Conservation (phyloP, 306 rosid species). For the Casuarina glauca region DNA sequence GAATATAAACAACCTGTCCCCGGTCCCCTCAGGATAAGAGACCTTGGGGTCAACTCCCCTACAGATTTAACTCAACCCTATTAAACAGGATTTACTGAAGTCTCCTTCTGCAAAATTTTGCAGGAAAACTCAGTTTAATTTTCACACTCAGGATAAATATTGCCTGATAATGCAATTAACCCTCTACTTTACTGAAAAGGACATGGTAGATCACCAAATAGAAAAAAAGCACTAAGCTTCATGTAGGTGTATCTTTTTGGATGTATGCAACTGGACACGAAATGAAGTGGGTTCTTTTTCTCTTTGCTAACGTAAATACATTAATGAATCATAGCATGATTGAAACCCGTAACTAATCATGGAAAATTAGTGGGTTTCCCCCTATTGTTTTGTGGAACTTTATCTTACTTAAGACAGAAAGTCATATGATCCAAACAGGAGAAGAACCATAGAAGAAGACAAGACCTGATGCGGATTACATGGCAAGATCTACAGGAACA, state of each 20-base stretch:
- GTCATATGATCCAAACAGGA: background rate
- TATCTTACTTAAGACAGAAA: background rate
- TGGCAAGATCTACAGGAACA: background rate
- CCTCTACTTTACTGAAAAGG: too few relatives aligned
- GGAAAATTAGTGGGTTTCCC: background rate
- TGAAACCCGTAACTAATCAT: background rate
- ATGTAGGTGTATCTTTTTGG: too few relatives aligned
- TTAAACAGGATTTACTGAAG: too few relatives aligned
- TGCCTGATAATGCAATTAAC: too few relatives aligned
- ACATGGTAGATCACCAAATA: too few relatives aligned
- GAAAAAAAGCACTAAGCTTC: too few relatives aligned
- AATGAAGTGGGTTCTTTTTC: too few relatives aligned
- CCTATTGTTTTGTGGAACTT: background rate
- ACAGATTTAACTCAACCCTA: background rate
- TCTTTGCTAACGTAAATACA: background rate
- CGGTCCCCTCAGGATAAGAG: background rate
- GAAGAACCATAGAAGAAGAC: background rate
- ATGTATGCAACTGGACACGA: background rate
- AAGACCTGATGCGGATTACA: background rate
- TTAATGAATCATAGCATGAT: background rate
- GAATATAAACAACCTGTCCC: too few relatives aligned
- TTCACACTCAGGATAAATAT: too few relatives aligned
- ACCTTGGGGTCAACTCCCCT: slow-evolving; percentile 33
- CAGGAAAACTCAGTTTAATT: too few relatives aligned
- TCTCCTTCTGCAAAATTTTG: too few relatives aligned